These are phyloP conservation scores for Aspergillus sp. DNA, from an alignment of 2,329 filamentous ascomycete species.

Conservation along the genomic window DNA sequence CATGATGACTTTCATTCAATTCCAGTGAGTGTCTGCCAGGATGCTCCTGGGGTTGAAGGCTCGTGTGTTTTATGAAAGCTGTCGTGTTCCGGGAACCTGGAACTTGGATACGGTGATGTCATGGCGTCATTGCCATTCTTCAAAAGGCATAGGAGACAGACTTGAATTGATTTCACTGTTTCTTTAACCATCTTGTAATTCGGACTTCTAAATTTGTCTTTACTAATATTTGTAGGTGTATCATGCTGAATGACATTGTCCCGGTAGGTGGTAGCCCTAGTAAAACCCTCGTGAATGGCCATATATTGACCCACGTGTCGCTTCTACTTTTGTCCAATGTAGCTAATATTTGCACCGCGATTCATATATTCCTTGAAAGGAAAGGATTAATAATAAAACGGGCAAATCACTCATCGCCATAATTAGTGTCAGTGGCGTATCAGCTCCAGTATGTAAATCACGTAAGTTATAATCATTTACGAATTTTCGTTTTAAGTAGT, in stretches of 20 bases:
- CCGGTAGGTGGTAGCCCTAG: too few species aligned
- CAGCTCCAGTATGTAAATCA: neutral
- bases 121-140: neutral
- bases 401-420: neutral
- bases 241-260: too few species aligned
- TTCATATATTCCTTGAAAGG: too few species aligned
- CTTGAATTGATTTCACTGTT: too few species aligned
- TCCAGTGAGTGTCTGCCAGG: neutral
- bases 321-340: too few species aligned
- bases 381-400: neutral
- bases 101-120: neutral
- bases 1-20: conserved; percentile 4
- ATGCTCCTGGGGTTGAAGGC: too few species aligned
- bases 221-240: too few species aligned
- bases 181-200: too few species aligned
- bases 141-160: neutral
- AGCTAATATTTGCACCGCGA: too few species aligned
- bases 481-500: neutral
- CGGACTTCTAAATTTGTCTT: too few species aligned
- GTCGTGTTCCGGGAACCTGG: neutral
- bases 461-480: neutral
- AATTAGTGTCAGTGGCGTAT: neutral
- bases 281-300: too few species aligned
- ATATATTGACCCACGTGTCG: too few species aligned
- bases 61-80: neutral